Base-by-base conservation (phyloP, 805 yeast species). In the Spathaspora passalidarum region DNA sequence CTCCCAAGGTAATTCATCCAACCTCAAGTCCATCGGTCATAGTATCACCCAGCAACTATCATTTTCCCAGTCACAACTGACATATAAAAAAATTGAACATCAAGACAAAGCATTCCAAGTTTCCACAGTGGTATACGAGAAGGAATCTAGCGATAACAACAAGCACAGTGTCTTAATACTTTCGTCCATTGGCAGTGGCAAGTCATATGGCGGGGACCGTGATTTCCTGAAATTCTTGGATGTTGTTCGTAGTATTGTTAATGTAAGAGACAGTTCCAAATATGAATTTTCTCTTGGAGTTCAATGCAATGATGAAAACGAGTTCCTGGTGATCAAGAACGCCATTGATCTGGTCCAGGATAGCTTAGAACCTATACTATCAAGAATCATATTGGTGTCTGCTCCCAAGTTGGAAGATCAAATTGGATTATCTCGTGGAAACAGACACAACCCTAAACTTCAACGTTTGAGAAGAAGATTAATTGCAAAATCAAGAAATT, bases 401-500 rank as follows among this genome's bases (percentile, higher is more conserved):
- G 73, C 74, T 1, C 73, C 72, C 9, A 62, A 66, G 37, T 52
- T 69, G 19, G 73, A 69, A 44, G 43, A 53, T 3, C 50, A 47
- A 23, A 49, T 45, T n/a, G 49, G 32, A 3, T 35, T 56, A 4
- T 45, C 51, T 35, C 51, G 62, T 18, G 50, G 47, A 9, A 48
- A 57, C 32, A 56, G 71, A 40, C 70, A 65, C 40, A 45, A 51
- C 6, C 62, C 58, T 38, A 42, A 42, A 7, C 52, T 67, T 7
- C 75, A 72, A 51, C 52, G 70, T 44, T 46, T 51, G 16, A 55
- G 76, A 29, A 55, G 76, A 21, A 53, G 73, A 42, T 53, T 59
- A 18, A 66, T 69, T 22, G 74, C 75, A 14, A 53, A 66, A 25
- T 55, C 66, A 8, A 55, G 76, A 47, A 71, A 70, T 53, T 69